Percentiles rank a stretch among this genome's conserved stretches.
phyloP scores from a whole-genome alignment of 73 alveolate genomes.

The Uronychia setigera region DNA sequence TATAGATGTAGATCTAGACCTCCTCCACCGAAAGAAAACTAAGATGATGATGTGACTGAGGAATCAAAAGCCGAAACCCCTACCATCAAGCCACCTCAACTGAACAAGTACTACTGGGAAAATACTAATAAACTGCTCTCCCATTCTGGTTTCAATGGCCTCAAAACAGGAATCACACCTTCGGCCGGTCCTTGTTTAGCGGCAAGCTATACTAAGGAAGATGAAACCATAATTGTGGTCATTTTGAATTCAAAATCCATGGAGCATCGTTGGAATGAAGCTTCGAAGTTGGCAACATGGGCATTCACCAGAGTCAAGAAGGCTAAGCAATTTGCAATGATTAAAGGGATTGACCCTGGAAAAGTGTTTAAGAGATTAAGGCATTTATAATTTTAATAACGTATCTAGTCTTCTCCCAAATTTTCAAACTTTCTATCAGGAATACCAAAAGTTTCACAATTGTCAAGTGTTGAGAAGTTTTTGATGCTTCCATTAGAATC shows the following conservation, averaged over 20 bases:
- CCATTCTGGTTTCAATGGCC: constrained; percentile 63
- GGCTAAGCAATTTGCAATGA: constrained; percentile 4
- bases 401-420: too few relatives aligned
- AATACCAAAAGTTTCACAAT: too few relatives aligned
- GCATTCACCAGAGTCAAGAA: constrained; percentile 23
- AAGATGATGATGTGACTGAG: background rate
- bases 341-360: constrained; percentile 16
- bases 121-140: constrained; percentile 75
- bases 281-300: constrained; percentile 50
- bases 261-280: constrained; percentile 67
- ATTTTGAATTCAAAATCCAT: constrained; percentile 39
- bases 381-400: constrained; percentile 7
- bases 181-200: constrained; percentile 60
- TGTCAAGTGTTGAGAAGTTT: too few relatives aligned
- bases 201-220: constrained; percentile 33
- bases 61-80: background rate
- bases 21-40: background rate
- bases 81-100: background rate
- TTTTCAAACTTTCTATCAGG: too few relatives aligned
- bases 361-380: constrained; percentile 9
- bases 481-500: too few relatives aligned
- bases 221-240: constrained; percentile 45
- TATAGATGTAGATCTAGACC: background rate
- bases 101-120: constrained; percentile 47
- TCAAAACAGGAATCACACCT: constrained; percentile 78